Evolutionary conservation across 257 asterid genomes (phyloP).

Genomic region (Solanum verrucosum): DNA sequence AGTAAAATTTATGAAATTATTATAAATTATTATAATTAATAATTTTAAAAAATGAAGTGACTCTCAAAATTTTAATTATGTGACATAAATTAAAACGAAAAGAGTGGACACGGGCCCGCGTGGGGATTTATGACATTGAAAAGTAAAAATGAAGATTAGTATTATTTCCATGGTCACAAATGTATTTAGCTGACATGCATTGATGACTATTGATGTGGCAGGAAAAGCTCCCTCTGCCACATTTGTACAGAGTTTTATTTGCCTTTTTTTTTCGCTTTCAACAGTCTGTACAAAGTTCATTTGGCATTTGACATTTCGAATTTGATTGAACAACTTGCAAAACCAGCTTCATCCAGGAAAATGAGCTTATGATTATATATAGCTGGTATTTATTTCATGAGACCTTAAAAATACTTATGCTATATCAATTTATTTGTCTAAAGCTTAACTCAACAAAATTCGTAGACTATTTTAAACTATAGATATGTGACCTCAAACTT

Average conservation of each 20-base stretch:
- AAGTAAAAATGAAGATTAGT: background rate
- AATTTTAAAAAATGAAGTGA: accelerated
- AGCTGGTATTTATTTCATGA: background rate
- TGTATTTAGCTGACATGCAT: background rate
- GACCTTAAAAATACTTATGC: background rate
- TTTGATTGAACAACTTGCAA: background rate
- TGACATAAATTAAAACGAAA: no score
- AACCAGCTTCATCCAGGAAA: background rate
- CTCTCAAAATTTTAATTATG: no score
- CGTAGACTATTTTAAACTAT: background rate
- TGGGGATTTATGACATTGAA: background rate
- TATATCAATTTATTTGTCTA: background rate
- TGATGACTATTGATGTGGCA: background rate
- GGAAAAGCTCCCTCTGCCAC: background rate
- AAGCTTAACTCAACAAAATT: no score
- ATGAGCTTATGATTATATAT: no score
- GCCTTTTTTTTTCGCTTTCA: background rate
- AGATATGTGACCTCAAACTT: background rate
- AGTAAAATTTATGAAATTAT: no score
- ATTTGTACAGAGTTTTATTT: background rate
- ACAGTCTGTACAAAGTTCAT: background rate
- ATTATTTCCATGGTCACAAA: background rate
- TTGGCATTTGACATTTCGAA: background rate
- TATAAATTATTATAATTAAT: no score
- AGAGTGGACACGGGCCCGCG: accelerated